A percentile compares a stretch with the other conserved stretches of the same genome.
phyloP scores from a whole-genome alignment of 352 stramenopile genomes.

The Phytophthora crassamura region DNA sequence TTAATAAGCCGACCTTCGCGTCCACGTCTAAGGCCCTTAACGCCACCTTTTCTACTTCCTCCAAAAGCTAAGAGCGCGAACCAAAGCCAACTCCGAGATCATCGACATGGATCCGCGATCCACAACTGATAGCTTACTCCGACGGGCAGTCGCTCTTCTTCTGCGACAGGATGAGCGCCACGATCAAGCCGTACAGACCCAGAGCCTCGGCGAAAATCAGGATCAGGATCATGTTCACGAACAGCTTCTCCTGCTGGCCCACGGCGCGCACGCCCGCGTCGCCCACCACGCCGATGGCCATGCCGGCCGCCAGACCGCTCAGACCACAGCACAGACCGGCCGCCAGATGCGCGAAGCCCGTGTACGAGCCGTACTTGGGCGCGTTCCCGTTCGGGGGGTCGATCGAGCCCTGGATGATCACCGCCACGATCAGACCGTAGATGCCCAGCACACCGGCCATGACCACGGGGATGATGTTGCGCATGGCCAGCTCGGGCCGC shows the following conservation, averaged over 20 bases:
- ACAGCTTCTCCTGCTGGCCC: conserved; percentile 98
- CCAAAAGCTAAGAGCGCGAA: too few species aligned
- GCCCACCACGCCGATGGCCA: conserved; percentile 96
- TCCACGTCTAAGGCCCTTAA: too few species aligned
- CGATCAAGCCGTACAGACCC: conserved; percentile 97
- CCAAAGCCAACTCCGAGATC: too few species aligned
- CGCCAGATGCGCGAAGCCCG: conserved; percentile 94
- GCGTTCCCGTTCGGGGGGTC: conserved; percentile 66
- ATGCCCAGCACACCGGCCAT: conserved; percentile 98
- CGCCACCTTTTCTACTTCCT: too few species aligned
- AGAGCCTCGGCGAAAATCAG: conserved; percentile 99
- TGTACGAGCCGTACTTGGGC: conserved; percentile 93
- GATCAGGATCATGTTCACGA: conserved; percentile 99
- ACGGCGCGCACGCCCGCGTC: conserved; percentile 97
- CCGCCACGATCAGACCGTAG: conserved; percentile 96
- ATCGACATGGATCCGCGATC: too few species aligned
- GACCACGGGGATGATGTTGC: conserved; percentile 99
- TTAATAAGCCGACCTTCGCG: too few species aligned
- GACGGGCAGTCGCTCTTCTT: conserved; percentile 69
- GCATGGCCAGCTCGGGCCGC: conserved; percentile 97
- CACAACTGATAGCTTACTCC: conserved; percentile 44
- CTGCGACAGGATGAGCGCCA: conserved; percentile 93
- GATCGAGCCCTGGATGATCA: conserved; percentile 95
- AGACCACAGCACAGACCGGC: conserved; percentile 95
- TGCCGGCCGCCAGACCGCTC: conserved; percentile 92